Percentiles rank a stretch among this genome's conserved stretches.
phyloP scores from a whole-genome alignment of 2,329 filamentous ascomycete species.

The Blastomyces parvus region DNA sequence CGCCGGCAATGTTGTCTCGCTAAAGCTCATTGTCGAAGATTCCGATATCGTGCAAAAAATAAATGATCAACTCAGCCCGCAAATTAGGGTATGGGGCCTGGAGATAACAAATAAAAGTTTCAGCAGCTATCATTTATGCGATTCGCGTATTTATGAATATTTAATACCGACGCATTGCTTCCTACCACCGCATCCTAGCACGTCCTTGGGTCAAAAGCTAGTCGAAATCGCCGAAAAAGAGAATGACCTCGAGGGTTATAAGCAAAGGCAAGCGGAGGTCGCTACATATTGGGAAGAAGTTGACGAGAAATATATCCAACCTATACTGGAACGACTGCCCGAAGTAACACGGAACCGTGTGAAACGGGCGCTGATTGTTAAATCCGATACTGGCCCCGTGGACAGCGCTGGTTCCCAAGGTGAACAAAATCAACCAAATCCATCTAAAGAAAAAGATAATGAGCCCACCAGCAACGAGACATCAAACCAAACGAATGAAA shows the following conservation, averaged over 20 bases:
- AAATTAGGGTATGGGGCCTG: slow-evolving; percentile 94
- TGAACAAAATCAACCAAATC: slow-evolving; percentile 1
- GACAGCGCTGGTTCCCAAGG: slow-evolving; percentile 11
- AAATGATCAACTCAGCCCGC: slow-evolving; percentile 71
- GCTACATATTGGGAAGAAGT: slow-evolving; percentile 71
- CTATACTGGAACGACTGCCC: slow-evolving; percentile 43
- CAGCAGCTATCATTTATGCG: slow-evolving; percentile 89
- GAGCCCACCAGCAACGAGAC: slow-evolving; percentile 11
- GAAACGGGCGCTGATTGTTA: slow-evolving; percentile 32
- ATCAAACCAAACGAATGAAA: slow-evolving; percentile 17
- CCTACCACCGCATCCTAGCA: slow-evolving; percentile 81
- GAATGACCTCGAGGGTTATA: slow-evolving; percentile 59
- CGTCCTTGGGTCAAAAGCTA: slow-evolving; percentile 74
- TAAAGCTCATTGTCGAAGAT: slow-evolving; percentile 95
- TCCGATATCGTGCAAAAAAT: slow-evolving; percentile 80
- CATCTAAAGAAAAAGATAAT: neutral
- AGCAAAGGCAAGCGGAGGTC: slow-evolving; percentile 64
- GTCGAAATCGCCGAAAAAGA: slow-evolving; percentile 66
- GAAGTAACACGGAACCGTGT: slow-evolving; percentile 34
- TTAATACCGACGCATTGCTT: slow-evolving; percentile 89
- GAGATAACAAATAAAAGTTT: slow-evolving; percentile 82
- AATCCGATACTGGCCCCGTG: slow-evolving; percentile 17
- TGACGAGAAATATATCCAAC: slow-evolving; percentile 71
- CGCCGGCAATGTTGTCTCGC: slow-evolving; percentile 84
- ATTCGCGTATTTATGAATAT: slow-evolving; percentile 96